Conservation (phyloP, 2,329 filamentous ascomycete genomes). For the Colletotrichum lini region DNA sequence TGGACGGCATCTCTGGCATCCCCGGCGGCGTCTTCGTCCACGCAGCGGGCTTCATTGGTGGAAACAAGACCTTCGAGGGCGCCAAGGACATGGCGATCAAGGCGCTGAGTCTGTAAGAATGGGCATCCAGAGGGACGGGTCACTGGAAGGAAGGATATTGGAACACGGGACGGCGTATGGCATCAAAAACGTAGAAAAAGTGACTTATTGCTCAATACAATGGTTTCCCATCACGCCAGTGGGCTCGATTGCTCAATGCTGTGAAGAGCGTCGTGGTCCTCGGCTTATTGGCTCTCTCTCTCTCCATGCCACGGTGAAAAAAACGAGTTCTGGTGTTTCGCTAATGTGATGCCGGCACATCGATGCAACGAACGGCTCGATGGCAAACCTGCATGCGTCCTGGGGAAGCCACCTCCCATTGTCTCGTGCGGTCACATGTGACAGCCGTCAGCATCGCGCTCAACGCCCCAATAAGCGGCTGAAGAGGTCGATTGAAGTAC, state of each 20-base stretch:
- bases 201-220: slow-evolving; percentile 38
- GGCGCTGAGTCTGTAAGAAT: slow-evolving; percentile 64
- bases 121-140: not conserved
- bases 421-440: not conserved
- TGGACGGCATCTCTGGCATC: slow-evolving; percentile 80
- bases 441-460: not conserved
- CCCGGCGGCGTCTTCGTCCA: slow-evolving; percentile 92
- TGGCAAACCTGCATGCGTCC: not conserved
- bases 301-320: no score
- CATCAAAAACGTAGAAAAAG: slow-evolving; percentile 30
- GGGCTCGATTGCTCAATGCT: no score
- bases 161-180: slow-evolving; percentile 35
- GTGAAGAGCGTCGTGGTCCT: no score
- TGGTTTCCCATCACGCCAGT: not conserved
- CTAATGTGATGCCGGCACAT: not conserved
- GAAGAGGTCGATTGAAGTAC: not conserved
- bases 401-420: not conserved
- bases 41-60: slow-evolving; percentile 95
- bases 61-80: slow-evolving; percentile 92
- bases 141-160: slow-evolving; percentile 10
- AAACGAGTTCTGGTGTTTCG: no score
- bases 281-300: no score
- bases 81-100: slow-evolving; percentile 88
- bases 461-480: not conserved
- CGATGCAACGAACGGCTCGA: not conserved